Base-by-base conservation (phyloP, 2,329 filamentous ascomycete species). In the Paramyrothecium sp. region DNA sequence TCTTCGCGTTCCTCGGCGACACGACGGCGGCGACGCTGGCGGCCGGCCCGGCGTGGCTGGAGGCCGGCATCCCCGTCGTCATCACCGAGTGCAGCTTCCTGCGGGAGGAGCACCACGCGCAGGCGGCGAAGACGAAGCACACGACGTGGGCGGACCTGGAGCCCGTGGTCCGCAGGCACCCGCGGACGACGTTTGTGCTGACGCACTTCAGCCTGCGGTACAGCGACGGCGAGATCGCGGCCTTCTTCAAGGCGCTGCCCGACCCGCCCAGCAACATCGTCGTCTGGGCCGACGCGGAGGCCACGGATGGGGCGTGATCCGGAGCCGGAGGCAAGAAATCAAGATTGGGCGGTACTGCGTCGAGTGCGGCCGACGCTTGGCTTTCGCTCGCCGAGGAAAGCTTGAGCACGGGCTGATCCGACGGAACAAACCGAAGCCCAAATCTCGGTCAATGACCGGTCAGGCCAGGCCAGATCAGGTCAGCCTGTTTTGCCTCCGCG, bases 81-180 rank as follows among this genome's bases (percentile, higher is more conserved):
- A 76, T 81, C 41, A 80, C 77, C 0, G 79, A 81, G 65, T 81
- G 79, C 62, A 80, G 77, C 56, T 81, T 81, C 59, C 55, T 81
- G 30, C 69, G 69, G 30, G 73, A 77, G 44, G 70, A 74, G 61
- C 79, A 81, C 61, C 65, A 71, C 19, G 65, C 62, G 2, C 78
- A 80, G 66, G 78, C 78, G 1, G 70, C 67, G 11, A 74, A 73
- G 66, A 81, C 79, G 5, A 78, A 78, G 62, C 79, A 81, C 58
- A 81, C 78, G 0, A 64, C 73, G 23, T 81, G 78, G 78, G 61
- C 61, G 16, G 78, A 81, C 47, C 61, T 81, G 49, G 78, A 80
- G 60, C 67, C 64, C 17, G 74, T 81, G 3, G 68, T 81, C 20
- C 65, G 77, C 26, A 71, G 66, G 56, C 80, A 75, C 72, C 72